Evolutionary conservation across 306 rosid species (phyloP).

Genomic region (Cucumis melo): DNA sequence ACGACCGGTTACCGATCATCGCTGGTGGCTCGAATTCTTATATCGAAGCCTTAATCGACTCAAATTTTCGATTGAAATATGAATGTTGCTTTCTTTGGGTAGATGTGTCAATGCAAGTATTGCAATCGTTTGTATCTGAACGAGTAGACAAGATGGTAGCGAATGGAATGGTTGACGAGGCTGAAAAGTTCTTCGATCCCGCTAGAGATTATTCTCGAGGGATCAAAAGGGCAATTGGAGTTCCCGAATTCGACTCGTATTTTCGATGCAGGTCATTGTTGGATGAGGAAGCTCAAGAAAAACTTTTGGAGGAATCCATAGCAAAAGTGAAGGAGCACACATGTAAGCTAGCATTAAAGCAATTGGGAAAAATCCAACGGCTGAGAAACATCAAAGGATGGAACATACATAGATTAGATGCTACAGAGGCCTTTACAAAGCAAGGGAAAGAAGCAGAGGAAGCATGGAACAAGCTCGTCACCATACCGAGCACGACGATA

Average conservation of each 20-base stretch:
- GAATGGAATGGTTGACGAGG: slow-evolving; percentile 50
- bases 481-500: slow-evolving; percentile 31
- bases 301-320: slow-evolving; percentile 28
- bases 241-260: slow-evolving; percentile 59
- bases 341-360: slow-evolving; percentile 41
- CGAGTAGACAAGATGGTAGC: slow-evolving; percentile 61
- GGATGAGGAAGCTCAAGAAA: slow-evolving; percentile 12
- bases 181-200: slow-evolving; percentile 32
- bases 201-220: slow-evolving; percentile 39
- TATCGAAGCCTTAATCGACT: slow-evolving; percentile 50
- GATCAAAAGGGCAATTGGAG: slow-evolving; percentile 66
- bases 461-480: slow-evolving; percentile 53
- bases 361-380: slow-evolving; percentile 39
- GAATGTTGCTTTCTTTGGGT: slow-evolving; percentile 70
- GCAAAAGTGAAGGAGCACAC: slow-evolving; percentile 43
- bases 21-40: slow-evolving; percentile 89
- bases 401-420: slow-evolving; percentile 48
- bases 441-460: slow-evolving; percentile 38
- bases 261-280: slow-evolving; percentile 23
- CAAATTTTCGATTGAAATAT: slow-evolving; percentile 30
- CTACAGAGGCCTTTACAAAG: slow-evolving; percentile 51
- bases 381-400: slow-evolving; percentile 48
- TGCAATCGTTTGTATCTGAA: slow-evolving; percentile 28
- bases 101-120: slow-evolving; percentile 38
- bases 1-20: slow-evolving; percentile 44